Percentiles rank a stretch among this genome's conserved stretches.
Conservation (phyloP, 2,329 filamentous ascomycete genomes). For the Byssochlamys sp. region DNA sequence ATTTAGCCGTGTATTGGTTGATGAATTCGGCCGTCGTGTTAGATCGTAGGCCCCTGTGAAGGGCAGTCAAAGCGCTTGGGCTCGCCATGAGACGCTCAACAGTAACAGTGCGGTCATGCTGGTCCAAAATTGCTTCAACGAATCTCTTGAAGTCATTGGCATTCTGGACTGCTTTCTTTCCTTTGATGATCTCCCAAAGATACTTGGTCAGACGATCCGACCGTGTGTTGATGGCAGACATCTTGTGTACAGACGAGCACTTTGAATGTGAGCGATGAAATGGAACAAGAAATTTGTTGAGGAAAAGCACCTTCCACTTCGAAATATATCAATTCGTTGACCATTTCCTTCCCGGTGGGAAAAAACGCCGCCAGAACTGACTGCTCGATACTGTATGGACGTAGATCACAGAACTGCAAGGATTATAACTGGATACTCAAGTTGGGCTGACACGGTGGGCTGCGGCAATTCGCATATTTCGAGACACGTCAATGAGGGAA, state of each 20-base stretch:
- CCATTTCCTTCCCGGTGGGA: no score
- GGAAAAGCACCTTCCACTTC: no score
- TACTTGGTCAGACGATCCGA: constrained; percentile 26
- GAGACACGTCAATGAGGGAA: no score
- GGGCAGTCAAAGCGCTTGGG: constrained; percentile 20
- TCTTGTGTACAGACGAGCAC: not conserved
- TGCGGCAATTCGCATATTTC: no score
- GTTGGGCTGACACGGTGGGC: no score
- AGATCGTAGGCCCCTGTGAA: constrained; percentile 37
- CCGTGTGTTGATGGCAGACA: constrained; percentile 8
- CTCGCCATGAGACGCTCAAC: constrained; percentile 34
- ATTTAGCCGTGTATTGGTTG: constrained; percentile 28
- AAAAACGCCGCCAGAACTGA: no score
- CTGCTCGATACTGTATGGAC: no score
- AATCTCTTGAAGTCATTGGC: constrained; percentile 36
- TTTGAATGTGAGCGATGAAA: no score
- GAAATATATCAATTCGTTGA: no score
- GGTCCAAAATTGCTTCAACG: constrained; percentile 39
- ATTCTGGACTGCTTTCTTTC: constrained; percentile 29
- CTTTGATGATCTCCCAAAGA: constrained; percentile 32
- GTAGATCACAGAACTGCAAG: no score
- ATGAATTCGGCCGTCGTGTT: constrained; percentile 37
- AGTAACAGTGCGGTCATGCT: constrained; percentile 33
- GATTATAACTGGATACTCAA: no score
- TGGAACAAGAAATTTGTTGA: no score